These are phyloP conservation scores for Fusarium longipes DNA, from an alignment of 2,329 filamentous ascomycete species.

Conservation along the genomic window DNA sequence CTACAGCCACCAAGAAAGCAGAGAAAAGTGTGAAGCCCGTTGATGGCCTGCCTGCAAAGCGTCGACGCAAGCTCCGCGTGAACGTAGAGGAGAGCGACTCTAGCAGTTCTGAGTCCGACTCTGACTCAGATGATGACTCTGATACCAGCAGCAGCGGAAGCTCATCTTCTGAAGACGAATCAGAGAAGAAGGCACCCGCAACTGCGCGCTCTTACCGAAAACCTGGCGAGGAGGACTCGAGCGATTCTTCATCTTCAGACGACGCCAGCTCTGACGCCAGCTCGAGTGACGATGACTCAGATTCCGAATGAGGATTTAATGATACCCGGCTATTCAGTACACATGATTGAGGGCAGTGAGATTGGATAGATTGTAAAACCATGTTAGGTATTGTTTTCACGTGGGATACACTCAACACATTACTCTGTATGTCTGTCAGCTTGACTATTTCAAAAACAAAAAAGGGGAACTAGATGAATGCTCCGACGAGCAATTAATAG, in stretches of 20 bases:
- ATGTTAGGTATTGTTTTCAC: slow-evolving; percentile 33
- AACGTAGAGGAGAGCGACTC: slow-evolving; percentile 56
- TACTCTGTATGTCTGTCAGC: slow-evolving; percentile 19
- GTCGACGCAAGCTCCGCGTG: slow-evolving; percentile 64
- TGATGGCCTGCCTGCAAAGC: slow-evolving; percentile 60
- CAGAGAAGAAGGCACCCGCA: slow-evolving; percentile 42
- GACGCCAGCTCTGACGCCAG: slow-evolving; percentile 51
- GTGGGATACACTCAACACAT: slow-evolving; percentile 42
- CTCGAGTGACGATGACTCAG: slow-evolving; percentile 39
- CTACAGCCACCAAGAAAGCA: slow-evolving; percentile 43
- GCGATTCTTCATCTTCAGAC: slow-evolving; percentile 50
- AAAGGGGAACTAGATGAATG: slow-evolving; percentile 14
- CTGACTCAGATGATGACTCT: slow-evolving; percentile 49
- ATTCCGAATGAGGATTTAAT: slow-evolving; percentile 37
- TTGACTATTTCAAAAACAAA: slow-evolving; percentile 17
- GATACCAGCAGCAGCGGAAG: slow-evolving; percentile 53
- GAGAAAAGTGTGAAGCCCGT: slow-evolving; percentile 58
- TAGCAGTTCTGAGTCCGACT: slow-evolving; percentile 53
- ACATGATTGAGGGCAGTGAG: slow-evolving; percentile 22
- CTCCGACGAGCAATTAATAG: slow-evolving; percentile 4
- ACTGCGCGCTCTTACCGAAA: slow-evolving; percentile 46
- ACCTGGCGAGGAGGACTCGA: slow-evolving; percentile 43
- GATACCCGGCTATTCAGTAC: slow-evolving; percentile 22
- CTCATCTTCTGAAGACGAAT: slow-evolving; percentile 50
- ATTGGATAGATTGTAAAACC: slow-evolving; percentile 44